These are phyloP conservation scores for Exophiala oligosperma DNA, from an alignment of 2,329 filamentous ascomycete species.

Conservation along the genomic window DNA sequence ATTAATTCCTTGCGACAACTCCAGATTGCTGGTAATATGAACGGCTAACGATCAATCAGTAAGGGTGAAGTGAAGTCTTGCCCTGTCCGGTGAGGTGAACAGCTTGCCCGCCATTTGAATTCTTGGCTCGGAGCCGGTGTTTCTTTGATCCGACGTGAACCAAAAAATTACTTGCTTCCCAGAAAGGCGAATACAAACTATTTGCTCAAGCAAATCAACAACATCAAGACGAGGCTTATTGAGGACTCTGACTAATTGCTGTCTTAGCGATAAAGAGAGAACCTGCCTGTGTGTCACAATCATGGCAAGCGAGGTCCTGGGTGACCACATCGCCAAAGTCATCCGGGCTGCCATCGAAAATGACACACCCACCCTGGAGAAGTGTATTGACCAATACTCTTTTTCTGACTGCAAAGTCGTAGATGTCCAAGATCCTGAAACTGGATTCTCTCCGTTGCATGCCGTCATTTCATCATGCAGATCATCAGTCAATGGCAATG, in stretches of 20 bases:
- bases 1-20: neutral
- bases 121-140: neutral
- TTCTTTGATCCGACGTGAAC: neutral
- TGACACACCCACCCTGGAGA: constrained; percentile 61
- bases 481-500: constrained; percentile 11
- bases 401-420: constrained; percentile 53
- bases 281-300: no score
- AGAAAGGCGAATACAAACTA: neutral
- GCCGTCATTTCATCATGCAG: constrained; percentile 80
- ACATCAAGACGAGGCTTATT: neutral
- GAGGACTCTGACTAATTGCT: neutral
- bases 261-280: neutral
- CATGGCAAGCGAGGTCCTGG: neutral
- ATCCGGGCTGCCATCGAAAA: constrained; percentile 67
- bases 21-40: neutral
- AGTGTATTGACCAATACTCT: constrained; percentile 25
- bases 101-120: no score
- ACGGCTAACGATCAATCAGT: neutral
- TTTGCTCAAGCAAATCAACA: neutral
- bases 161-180: neutral
- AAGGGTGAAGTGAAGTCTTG: neutral
- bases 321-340: constrained; percentile 44
- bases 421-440: constrained; percentile 79
- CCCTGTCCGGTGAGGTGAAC: neutral
- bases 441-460: constrained; percentile 84